These are phyloP conservation scores for Didymellaceae sp. DNA, from an alignment of 2,329 filamentous ascomycete genomes.

Conservation along the genomic window DNA sequence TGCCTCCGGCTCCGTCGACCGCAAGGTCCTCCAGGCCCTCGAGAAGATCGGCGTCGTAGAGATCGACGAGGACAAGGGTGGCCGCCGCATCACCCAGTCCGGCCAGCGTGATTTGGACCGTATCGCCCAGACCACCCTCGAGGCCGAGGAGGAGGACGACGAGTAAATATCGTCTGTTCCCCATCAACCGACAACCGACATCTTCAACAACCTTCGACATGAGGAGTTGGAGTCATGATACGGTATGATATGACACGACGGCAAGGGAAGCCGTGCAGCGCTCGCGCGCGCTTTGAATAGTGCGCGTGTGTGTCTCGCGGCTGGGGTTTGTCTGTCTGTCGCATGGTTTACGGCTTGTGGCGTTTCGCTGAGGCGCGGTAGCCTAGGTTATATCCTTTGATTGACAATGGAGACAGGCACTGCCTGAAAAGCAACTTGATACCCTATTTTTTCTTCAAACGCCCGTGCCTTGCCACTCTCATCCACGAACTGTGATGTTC, in stretches of 20 bases:
- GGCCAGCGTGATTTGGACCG: slow-evolving; percentile 99
- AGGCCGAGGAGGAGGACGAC: slow-evolving; percentile 57
- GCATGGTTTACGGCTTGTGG: slow-evolving; percentile 47
- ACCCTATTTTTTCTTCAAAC: slow-evolving; percentile 23
- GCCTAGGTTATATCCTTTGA: slow-evolving; percentile 40
- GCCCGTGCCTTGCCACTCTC: not conserved
- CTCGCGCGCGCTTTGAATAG: slow-evolving; percentile 29
- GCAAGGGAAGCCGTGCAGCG: too few relatives aligned
- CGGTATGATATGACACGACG: too few relatives aligned
- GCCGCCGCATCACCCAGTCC: slow-evolving; percentile 95
- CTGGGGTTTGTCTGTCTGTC: slow-evolving; percentile 38
- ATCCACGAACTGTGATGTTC: too few relatives aligned
- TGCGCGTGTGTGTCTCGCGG: slow-evolving; percentile 12
- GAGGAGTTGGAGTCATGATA: too few relatives aligned
- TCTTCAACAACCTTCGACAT: too few relatives aligned
- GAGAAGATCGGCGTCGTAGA: slow-evolving; percentile 99
- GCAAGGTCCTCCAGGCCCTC: slow-evolving; percentile 94
- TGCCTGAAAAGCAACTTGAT: slow-evolving; percentile 42
- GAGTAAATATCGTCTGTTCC: slow-evolving; percentile 38
- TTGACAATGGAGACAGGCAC: slow-evolving; percentile 43
- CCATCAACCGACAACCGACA: too few relatives aligned
- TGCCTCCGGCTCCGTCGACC: slow-evolving; percentile 93
- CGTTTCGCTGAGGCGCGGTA: slow-evolving; percentile 43
- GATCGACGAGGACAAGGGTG: slow-evolving; percentile 97
- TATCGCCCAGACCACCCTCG: slow-evolving; percentile 59